phyloP scores from a whole-genome alignment of 257 asterid species.

The Solanum acaule region DNA sequence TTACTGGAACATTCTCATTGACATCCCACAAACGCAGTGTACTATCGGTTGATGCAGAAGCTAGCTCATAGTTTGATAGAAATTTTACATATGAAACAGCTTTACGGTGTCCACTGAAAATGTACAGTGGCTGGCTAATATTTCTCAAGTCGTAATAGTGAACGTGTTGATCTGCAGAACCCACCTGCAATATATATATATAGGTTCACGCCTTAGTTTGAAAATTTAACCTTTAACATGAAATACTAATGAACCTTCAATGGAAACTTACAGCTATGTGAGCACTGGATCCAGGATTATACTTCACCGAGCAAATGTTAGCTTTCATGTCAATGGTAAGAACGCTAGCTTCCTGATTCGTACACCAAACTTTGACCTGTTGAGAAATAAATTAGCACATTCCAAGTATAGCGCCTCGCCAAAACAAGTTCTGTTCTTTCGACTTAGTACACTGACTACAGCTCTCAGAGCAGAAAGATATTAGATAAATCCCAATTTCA shows the following conservation, averaged over 20 bases:
- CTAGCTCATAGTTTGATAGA: slow-evolving; percentile 61
- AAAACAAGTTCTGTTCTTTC: neutral
- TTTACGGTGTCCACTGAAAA: slow-evolving; percentile 74
- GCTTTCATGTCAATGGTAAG: slow-evolving; percentile 85
- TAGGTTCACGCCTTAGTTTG: neutral
- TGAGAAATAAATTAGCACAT: neutral
- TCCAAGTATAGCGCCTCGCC: neutral
- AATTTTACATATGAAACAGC: slow-evolving; percentile 87
- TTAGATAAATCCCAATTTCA: neutral
- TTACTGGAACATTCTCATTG: slow-evolving; percentile 58
- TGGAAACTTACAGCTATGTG: slow-evolving; percentile 50
- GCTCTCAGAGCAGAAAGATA: neutral
- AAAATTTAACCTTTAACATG: neutral
- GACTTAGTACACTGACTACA: neutral
- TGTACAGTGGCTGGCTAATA: slow-evolving; percentile 50
- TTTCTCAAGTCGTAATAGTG: slow-evolving; percentile 87
- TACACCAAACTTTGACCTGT: slow-evolving; percentile 89
- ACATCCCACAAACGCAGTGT: slow-evolving; percentile 89
- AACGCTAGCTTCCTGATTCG: slow-evolving; percentile 79
- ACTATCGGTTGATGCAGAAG: slow-evolving; percentile 93
- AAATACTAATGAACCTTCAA: neutral
- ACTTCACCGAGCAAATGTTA: slow-evolving; percentile 85
- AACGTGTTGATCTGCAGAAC: slow-evolving; percentile 83
- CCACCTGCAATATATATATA: slow-evolving; percentile 42
- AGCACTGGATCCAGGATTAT: slow-evolving; percentile 79